These are phyloP conservation scores for Trametes cinnabarina DNA, from an alignment of 768 basidiomycete genomes.

Conservation along the genomic window DNA sequence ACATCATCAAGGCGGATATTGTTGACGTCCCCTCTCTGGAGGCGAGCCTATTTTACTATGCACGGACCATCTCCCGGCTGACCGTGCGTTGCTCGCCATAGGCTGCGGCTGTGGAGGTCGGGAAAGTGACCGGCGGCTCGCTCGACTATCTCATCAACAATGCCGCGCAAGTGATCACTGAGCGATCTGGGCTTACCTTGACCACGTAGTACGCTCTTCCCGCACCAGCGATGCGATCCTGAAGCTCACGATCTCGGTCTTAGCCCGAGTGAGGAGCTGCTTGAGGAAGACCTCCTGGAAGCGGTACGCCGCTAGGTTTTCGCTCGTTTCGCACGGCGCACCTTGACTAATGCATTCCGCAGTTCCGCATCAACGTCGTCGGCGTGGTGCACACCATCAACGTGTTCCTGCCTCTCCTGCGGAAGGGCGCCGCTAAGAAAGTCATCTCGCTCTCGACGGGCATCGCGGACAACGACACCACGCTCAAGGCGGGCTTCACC, in stretches of 20 bases:
- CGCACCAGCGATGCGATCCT: no score
- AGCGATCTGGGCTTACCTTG: background rate
- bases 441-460: slow-evolving; percentile 34
- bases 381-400: slow-evolving; percentile 36
- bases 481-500: no score
- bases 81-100: background rate
- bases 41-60: no score
- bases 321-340: background rate
- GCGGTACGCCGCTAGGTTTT: background rate
- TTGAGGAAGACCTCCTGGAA: no score
- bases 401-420: slow-evolving; percentile 39
- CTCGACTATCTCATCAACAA: slow-evolving; percentile 4
- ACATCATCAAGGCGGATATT: slow-evolving; percentile 38
- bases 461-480: slow-evolving; percentile 31
- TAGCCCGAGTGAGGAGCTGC: no score
- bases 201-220: background rate
- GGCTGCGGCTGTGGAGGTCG: slow-evolving; percentile 5
- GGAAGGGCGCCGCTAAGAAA: slow-evolving; percentile 32
- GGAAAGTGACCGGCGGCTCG: background rate
- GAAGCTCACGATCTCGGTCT: no score
- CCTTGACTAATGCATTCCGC: background rate
- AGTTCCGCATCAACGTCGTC: slow-evolving; percentile 36
- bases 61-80: no score
- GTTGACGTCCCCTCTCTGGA: slow-evolving; percentile 29
- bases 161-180: background rate